Base-by-base conservation (phyloP, 2,329 filamentous ascomycete genomes). In the Diaporthe ilicicola region DNA sequence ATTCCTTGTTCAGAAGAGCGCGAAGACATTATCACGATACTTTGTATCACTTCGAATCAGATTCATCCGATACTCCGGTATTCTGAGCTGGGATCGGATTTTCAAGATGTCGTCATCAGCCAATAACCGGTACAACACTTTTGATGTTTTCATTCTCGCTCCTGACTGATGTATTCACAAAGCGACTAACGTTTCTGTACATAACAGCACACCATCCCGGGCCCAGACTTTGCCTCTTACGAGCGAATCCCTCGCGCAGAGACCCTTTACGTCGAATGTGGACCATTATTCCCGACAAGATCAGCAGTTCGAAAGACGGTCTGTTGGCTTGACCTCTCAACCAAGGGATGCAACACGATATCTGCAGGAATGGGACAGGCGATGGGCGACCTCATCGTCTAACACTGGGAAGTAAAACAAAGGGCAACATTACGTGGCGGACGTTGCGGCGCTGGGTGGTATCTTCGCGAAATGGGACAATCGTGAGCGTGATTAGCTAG, bases 221-320 rank as follows among this genome's bases (percentile, higher is more conserved):
- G 39, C 56, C 4, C 56, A 61, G n/a, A 46, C 37, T 5, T 4
- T 64, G 13, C 59, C 59, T 22, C 44, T 64, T 13, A 64, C 29
- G 17, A 37, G 34, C 9, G n/a, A 24, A 37, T 12, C 17, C 19
- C 44, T 64, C n/a, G 29, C 29, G 9, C 42, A 50, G n/a, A 22
- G 48, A 27, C 19, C 44, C 2, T 64, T 50, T 17, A 64, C 29
- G 9, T 64, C 44, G 22, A 64, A 64, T 34, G 29, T 64, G 29
- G 46, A 48, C 13, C 50, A 64, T 50, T 64, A 64, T 19, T 19
- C 13, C 44, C n/a, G 44, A 27, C 29, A 48, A 50, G 42, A 64
- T 34, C 59, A 64, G 29, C 44, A 64, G 37, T 64, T 50, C 22
- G 59, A 64, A 29, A 64, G 44, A 22, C 44, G 59, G 15, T 22